Evolutionary conservation across 73 alveolate species (phyloP).

Genomic region (Paramecium tetraurelia): DNA sequence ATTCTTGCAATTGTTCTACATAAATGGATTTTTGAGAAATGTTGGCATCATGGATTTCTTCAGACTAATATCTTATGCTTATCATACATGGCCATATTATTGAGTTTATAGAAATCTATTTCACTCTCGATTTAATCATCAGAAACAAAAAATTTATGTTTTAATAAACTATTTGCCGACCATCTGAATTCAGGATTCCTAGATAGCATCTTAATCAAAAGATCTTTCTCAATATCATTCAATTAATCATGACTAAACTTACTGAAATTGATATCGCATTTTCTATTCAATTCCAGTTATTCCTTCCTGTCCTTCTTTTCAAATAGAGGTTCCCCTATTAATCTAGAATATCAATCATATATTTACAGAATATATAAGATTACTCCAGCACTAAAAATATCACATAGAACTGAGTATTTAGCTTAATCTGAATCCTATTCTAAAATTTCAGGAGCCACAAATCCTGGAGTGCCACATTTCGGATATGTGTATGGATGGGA

Average conservation of each 20-base stretch:
- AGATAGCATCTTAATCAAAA: not conserved
- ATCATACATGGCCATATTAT: constrained; percentile 5
- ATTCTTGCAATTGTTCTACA: not conserved
- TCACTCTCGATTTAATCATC: not conserved
- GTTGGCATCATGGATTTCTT: constrained; percentile 28
- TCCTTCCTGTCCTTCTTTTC: constrained; percentile 13
- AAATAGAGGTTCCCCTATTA: constrained; percentile 29
- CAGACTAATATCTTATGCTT: not conserved
- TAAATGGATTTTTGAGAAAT: constrained; percentile 6
- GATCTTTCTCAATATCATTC: not conserved
- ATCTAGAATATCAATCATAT: not conserved
- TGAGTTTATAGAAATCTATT: not conserved
- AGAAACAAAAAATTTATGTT: not conserved
- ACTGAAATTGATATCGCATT: not conserved
- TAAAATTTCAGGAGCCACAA: constrained; percentile 64
- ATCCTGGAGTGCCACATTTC: constrained; percentile 64
- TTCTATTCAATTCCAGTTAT: not conserved
- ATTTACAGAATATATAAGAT: constrained; percentile 17
- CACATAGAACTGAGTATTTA: constrained; percentile 35
- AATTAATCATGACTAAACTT: not conserved
- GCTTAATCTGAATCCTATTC: constrained; percentile 54
- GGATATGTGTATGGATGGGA: constrained; percentile 37
- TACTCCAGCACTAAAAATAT: constrained; percentile 53
- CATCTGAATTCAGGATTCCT: constrained; percentile 2
- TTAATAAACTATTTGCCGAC: not conserved